phyloP scores from a whole-genome alignment of 768 basidiomycete genomes.

The Arthromyces matolae region DNA sequence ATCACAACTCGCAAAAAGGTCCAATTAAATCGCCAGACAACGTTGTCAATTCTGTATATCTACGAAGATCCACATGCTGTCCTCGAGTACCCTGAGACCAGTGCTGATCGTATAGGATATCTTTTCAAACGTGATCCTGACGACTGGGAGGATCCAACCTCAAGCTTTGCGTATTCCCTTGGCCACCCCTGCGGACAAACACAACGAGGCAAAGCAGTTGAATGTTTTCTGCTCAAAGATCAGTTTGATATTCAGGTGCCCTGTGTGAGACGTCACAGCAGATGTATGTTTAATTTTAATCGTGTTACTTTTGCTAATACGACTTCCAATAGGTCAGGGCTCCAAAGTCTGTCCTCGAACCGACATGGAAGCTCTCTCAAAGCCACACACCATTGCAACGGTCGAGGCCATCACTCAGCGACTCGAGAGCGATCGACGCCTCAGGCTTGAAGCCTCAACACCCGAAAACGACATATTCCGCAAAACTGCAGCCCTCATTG shows the following conservation, averaged over 20 bases:
- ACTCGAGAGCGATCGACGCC: neutral
- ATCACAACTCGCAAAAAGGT: neutral
- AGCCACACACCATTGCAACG: neutral
- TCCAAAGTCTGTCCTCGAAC: constrained; percentile 15
- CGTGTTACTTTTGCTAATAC: neutral
- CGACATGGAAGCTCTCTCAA: constrained; percentile 2
- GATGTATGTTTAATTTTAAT: constrained; percentile 13
- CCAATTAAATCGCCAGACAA: constrained; percentile 12
- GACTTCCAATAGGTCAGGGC: constrained; percentile 13
- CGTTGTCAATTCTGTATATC: constrained; percentile 8
- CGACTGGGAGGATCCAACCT: constrained; percentile 10
- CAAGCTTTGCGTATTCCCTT: constrained; percentile 15
- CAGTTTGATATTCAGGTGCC: constrained; percentile 5
- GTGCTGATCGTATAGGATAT: constrained; percentile 9
- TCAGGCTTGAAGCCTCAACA: neutral
- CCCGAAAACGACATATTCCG: neutral
- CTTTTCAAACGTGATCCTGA: constrained; percentile 13
- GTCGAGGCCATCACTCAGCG: neutral
- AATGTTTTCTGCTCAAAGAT: constrained; percentile 6
- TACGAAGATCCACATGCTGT: constrained; percentile 7
- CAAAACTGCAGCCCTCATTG: neutral
- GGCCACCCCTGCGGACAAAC: constrained; percentile 10
- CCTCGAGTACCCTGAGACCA: constrained; percentile 16
- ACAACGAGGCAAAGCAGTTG: constrained; percentile 1
- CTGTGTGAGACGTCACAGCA: constrained; percentile 12